Evolutionary conservation across 306 rosid genomes (phyloP), one percentile per base, ranked within the genome.

Genomic region (Canavalia gladiata): DNA sequence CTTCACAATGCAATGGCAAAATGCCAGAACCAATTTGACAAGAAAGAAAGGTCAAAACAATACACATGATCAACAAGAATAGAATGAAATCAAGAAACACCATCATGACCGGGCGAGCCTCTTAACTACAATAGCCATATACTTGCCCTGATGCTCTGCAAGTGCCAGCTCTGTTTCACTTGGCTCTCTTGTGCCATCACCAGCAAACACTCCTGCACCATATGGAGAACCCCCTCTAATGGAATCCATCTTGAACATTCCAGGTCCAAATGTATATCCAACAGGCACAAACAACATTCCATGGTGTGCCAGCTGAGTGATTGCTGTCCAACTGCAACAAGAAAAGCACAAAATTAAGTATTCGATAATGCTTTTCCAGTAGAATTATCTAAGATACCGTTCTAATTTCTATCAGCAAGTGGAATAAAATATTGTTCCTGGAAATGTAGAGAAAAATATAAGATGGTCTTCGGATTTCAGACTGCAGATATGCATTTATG

Each of bases 281-380:
- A 93, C 66, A 31, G 99, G 99, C 88, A 95, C 98, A 84, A 87
- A 95, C 74, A 93, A 68, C 99, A 95, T 95, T 79, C 99, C 99
- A 64, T 95, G 99, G 84, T 95, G 98, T 47, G 92, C 93, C 66
- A 95, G 82, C 80, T 95, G 99, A 25, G 94, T 93, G 86, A 95
- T 93, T 29, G 99, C 99, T 0, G 99, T 91, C 99, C 99, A 95
- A 71, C 99, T 95, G 96, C 87, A 75, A 83, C 71, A 77, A 75
- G 25, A 18, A 65, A 59, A 45, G 31, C 73, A 76, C 65, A 72
- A 82, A 57, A 45, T 25, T 55, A 2, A 70, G 45, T 30, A 72
- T 68, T 62, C 11, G 12, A 46, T 70, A 2, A 51, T 35, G 50
- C 13, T 75, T 54, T 76, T 58, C 74, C 1, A 75, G 58, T 70